These are phyloP conservation scores for Botrytis medusae DNA, from an alignment of 2,329 filamentous ascomycete genomes.

Conservation along the genomic window DNA sequence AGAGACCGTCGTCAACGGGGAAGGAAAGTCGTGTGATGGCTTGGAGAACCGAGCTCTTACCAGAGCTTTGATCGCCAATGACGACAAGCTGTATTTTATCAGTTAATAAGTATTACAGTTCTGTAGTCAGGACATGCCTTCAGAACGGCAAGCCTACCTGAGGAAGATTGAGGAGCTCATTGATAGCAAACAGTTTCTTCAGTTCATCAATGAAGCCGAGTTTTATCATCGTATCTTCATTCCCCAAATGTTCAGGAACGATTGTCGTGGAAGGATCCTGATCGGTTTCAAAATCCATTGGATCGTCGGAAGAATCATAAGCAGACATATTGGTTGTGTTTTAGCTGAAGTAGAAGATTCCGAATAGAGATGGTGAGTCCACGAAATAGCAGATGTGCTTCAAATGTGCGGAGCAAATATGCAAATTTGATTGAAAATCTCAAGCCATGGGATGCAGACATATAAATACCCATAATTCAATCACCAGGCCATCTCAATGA, in stretches of 20 bases:
- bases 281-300: background rate
- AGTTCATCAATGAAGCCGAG: constrained; percentile 28
- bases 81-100: constrained; percentile 38
- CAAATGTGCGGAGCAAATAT: too few relatives aligned
- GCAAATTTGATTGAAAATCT: too few relatives aligned
- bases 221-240: constrained; percentile 17
- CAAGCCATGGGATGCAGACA: background rate
- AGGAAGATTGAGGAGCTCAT: constrained; percentile 28
- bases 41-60: constrained; percentile 41
- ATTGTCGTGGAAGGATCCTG: background rate
- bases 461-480: background rate
- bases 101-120: accelerated
- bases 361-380: too few relatives aligned
- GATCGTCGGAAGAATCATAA: background rate
- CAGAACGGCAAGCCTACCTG: constrained; percentile 19
- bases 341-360: background rate
- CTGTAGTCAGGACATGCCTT: accelerated
- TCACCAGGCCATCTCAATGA: background rate
- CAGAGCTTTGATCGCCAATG: constrained; percentile 45
- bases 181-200: constrained; percentile 22
- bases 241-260: background rate
- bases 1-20: constrained; percentile 37
- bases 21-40: constrained; percentile 42
- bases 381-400: background rate
- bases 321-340: background rate